Evolutionary conservation across 768 basidiomycete genomes (phyloP).

Genomic region (Russula sp.): DNA sequence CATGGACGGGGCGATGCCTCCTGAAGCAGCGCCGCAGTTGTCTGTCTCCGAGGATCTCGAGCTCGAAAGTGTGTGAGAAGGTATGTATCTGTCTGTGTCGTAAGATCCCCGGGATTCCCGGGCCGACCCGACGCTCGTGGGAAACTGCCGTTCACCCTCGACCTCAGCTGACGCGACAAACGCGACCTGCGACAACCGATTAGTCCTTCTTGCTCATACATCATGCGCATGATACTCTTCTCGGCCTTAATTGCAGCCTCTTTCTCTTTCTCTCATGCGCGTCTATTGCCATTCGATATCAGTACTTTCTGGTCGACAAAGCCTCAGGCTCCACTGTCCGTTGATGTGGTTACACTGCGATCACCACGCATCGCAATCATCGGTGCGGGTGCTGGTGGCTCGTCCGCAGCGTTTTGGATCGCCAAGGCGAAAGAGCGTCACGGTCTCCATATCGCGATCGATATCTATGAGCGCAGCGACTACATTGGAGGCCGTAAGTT

Average conservation of each 20-base stretch:
- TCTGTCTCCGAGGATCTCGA: background rate
- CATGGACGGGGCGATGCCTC: background rate
- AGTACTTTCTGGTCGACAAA: background rate
- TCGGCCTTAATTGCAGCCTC: constrained; percentile 23
- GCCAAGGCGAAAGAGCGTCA: constrained; percentile 66
- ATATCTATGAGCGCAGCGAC: constrained; percentile 70
- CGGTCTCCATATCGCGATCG: constrained; percentile 64
- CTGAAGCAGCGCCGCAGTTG: too few species aligned
- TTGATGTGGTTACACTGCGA: background rate
- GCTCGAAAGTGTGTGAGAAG: too few species aligned
- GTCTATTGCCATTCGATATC: constrained; percentile 48
- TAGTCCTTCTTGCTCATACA: too few species aligned
- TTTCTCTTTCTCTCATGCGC: constrained; percentile 32
- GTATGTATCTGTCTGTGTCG: too few species aligned
- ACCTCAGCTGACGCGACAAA: too few species aligned
- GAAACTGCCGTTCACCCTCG: too few species aligned
- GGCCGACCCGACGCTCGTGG: background rate
- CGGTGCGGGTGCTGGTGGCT: constrained; percentile 85
- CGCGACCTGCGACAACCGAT: too few species aligned
- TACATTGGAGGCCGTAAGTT: constrained; percentile 84
- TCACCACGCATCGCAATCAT: constrained; percentile 65
- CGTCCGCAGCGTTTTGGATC: constrained; percentile 80
- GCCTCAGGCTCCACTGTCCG: background rate
- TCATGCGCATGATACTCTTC: constrained; percentile 19
- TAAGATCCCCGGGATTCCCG: background rate